Base-by-base conservation (phyloP, 805 yeast species). In the Ascoidea rubescens region DNA sequence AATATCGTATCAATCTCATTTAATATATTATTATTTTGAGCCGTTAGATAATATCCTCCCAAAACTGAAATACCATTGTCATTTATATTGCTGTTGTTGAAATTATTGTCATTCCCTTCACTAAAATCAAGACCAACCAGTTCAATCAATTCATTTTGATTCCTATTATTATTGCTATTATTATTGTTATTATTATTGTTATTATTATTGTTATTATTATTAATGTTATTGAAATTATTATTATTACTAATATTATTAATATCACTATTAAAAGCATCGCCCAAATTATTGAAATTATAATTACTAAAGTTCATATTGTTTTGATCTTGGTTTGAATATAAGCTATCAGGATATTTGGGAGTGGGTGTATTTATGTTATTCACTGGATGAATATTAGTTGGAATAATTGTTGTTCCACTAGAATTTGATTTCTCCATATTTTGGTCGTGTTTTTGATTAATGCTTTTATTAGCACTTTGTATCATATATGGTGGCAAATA, bases 401-500 rank as follows among this genome's bases (percentile, higher is more conserved):
- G 14, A 14, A 10, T 4, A 37, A 37, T 8, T 14, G 8, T 37
- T 10, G 43, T 10, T 10, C 8, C 8, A 37, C 14, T 14, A 10
- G 8, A 10, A 37, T 4, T 37, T 37, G 43, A 37, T 37, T 37
- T 37, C 14, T 8, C 8, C 8, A 37, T 14, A 37, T 37, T 37
- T 10, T 37, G 8, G 14, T 37, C 14, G 2, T 37, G 43, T 21
- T 21, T 21, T 21, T 21, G 28, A 21, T 21, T 21, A 21, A 21
- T 21, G 28, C 3, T 21, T 21, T 21, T 21, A 21, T 21, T 21
- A 3, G 28, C 28, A 21, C 28, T 3, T 21, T 67, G 66, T 47
- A 81, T 71, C 95, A 87, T 87, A 62, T 85, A 87, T 3, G 95
- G 93, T 2, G 96, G 96, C 49, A 87, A 62, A 56, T 84, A 82